Percentiles rank a stretch among this genome's conserved stretches.
These are phyloP conservation scores for Flaveria ramosissima DNA, from an alignment of 129 eudicot species.

Conservation along the genomic window DNA sequence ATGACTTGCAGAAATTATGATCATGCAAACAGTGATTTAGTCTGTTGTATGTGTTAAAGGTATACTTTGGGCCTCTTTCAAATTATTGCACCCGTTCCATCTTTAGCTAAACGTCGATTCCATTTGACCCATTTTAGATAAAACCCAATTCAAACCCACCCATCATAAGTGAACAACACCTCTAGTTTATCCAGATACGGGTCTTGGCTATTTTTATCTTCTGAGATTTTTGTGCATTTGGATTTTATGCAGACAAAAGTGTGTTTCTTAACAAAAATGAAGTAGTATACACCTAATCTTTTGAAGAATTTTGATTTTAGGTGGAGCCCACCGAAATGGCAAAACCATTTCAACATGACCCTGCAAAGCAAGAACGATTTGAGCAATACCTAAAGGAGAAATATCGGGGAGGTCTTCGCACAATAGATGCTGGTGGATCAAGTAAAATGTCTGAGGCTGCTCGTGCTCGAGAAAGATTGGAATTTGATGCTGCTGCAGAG, in stretches of 20 bases:
- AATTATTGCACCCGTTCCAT: neutral
- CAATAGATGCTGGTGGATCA: slow-evolving; percentile 77
- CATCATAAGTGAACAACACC: neutral
- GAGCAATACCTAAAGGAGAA: slow-evolving; percentile 93
- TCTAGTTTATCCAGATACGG: neutral
- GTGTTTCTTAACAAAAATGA: neutral
- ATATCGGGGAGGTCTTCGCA: slow-evolving; percentile 89
- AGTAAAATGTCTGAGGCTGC: slow-evolving; percentile 86
- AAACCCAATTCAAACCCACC: neutral
- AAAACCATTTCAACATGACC: slow-evolving; percentile 79
- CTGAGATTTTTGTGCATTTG: slow-evolving; percentile 22
- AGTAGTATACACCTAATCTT: neutral
- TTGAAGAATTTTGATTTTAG: slow-evolving; percentile 37
- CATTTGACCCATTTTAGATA: neutral
- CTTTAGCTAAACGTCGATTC: neutral
- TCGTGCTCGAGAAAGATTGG: slow-evolving; percentile 96
- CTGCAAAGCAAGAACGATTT: slow-evolving; percentile 87
- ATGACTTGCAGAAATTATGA: neutral
- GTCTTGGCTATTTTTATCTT: neutral
- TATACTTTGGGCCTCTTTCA: neutral
- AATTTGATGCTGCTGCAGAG: slow-evolving; percentile 89
- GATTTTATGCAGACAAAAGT: slow-evolving; percentile 5
- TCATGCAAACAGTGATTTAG: neutral
- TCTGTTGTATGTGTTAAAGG: neutral
- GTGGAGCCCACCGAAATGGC: slow-evolving; percentile 57